Evolutionary conservation across 331 rosid species (phyloP).

Genomic region (Cucumis variabilis): DNA sequence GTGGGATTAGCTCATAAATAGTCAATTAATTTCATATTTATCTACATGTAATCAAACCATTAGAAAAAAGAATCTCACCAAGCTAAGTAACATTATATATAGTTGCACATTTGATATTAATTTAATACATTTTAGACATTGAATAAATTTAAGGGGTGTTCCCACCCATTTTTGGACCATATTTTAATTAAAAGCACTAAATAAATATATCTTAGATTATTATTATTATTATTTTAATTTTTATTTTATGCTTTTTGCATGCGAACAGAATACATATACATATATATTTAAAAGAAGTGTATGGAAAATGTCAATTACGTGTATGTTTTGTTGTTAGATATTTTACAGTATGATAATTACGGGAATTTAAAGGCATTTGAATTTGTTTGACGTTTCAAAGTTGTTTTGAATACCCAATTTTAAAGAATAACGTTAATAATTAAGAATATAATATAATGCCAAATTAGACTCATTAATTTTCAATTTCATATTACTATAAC

Average conservation of each 20-base stretch:
- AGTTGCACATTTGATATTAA: not conserved
- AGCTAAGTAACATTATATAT: not conserved
- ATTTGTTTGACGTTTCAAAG: not conserved
- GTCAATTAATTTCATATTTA: conserved; percentile 6
- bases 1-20: not conserved
- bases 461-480: not conserved
- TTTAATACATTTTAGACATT: not conserved
- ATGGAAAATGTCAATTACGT: not conserved
- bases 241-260: not conserved
- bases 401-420: not conserved
- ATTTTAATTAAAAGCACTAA: not conserved
- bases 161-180: not conserved
- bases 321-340: not conserved
- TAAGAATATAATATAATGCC: not conserved
- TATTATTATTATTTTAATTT: too few species aligned
- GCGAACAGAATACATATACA: not conserved
- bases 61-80: not conserved
- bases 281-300: too few species aligned
- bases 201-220: not conserved
- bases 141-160: not conserved
- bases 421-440: not conserved
- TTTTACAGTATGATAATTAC: not conserved
- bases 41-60: not conserved
- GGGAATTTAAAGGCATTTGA: not conserved
- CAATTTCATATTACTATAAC: too few species aligned